These are phyloP conservation scores for Pseudocercospora macadamiae DNA, from an alignment of 2,329 filamentous ascomycete genomes.

Conservation along the genomic window DNA sequence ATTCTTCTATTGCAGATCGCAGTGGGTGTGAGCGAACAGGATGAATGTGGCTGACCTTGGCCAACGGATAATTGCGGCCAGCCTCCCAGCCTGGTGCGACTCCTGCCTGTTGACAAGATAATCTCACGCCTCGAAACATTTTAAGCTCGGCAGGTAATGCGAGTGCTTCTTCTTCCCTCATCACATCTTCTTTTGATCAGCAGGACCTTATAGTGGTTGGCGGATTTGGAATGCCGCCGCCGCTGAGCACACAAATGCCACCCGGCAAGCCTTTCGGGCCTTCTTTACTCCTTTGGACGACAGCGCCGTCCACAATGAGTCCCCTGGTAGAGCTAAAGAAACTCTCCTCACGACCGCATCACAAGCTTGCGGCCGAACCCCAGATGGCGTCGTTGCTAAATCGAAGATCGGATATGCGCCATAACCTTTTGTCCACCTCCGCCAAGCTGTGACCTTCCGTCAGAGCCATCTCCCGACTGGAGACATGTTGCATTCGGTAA, in stretches of 20 bases:
- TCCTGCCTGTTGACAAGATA: not conserved
- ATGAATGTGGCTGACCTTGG: not conserved
- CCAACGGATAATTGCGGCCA: no score
- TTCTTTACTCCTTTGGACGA: not conserved
- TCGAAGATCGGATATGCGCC: conserved; percentile 1
- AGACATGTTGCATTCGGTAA: not conserved
- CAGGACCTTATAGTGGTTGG: not conserved
- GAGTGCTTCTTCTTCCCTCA: not conserved
- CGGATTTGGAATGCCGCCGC: not conserved
- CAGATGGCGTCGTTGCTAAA: not conserved
- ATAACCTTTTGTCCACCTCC: not conserved
- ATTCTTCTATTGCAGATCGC: not conserved
- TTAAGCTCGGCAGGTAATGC: not conserved
- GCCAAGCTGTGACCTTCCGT: not conserved
- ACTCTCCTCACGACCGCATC: not conserved
- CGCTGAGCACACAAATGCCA: not conserved
- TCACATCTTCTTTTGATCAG: not conserved
- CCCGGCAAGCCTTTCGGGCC: not conserved
- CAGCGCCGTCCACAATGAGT: not conserved
- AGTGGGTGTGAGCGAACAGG: not conserved
- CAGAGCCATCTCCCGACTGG: not conserved
- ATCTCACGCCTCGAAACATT: not conserved
- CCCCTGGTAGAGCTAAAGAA: not conserved
- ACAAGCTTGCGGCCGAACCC: not conserved
- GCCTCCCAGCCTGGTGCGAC: not conserved